Conservation (phyloP, 176 grass and related monocot genomes). For the Aegilops speltoides region DNA sequence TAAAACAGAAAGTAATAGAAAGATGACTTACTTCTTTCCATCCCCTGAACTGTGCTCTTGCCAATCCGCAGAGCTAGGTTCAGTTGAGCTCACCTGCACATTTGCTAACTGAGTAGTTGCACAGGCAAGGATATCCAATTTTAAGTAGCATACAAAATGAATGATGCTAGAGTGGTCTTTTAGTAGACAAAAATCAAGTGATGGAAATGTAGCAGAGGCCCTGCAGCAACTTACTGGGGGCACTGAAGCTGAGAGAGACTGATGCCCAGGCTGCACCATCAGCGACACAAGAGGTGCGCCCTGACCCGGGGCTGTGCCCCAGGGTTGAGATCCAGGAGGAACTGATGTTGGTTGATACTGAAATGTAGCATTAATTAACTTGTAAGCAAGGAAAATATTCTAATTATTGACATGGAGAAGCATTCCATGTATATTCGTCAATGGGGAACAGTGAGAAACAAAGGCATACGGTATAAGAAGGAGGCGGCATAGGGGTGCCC, state of each 20-base stretch:
- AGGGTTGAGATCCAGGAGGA: conserved; percentile 58
- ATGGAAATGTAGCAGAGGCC: neutral
- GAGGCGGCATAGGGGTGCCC: conserved; percentile 55
- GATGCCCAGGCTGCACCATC: conserved; percentile 54
- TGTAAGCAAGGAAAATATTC: conserved; percentile 23
- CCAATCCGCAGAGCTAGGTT: conserved; percentile 77
- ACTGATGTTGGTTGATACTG: conserved; percentile 71
- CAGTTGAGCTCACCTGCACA: conserved; percentile 54
- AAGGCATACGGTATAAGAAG: conserved; percentile 63
- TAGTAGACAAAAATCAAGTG: conserved; percentile 2
- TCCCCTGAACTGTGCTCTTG: conserved; percentile 80
- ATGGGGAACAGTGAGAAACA: conserved; percentile 6
- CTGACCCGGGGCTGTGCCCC: conserved; percentile 51
- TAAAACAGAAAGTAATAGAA: conserved; percentile 20
- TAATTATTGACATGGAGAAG: neutral
- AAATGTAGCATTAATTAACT: conserved; percentile 30
- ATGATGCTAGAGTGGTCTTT: conserved; percentile 10
- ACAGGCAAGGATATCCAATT: conserved; percentile 32
- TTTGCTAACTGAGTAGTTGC: conserved; percentile 51
- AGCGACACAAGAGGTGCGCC: conserved; percentile 44
- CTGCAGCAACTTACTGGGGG: conserved; percentile 39
- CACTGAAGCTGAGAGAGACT: conserved; percentile 36
- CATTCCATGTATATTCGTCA: conserved; percentile 17
- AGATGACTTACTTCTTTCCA: conserved; percentile 76
- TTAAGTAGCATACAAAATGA: conserved; percentile 3